Conservation (phyloP, 352 stramenopile genomes). For the Globisporangium paddicum region DNA sequence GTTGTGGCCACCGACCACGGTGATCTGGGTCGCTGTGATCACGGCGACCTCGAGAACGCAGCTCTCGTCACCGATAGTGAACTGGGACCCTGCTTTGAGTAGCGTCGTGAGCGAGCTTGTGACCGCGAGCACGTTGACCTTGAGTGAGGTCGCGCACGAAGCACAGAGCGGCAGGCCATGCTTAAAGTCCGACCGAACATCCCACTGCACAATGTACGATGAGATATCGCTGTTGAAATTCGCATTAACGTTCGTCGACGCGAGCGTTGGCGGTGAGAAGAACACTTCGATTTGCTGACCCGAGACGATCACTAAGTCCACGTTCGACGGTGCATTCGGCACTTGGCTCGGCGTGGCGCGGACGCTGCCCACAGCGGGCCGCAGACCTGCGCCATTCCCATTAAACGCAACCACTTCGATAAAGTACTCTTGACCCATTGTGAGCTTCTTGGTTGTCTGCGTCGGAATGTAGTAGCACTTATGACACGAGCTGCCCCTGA, state of each 20-base stretch:
- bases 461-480: constrained; percentile 73
- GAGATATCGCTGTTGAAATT: constrained; percentile 84
- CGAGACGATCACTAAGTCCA: constrained; percentile 86
- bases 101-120: constrained; percentile 25
- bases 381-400: constrained; percentile 54
- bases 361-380: constrained; percentile 23
- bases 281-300: constrained; percentile 86
- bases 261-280: constrained; percentile 75
- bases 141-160: constrained; percentile 40
- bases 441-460: constrained; percentile 48
- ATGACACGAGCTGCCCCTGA: constrained; percentile 36
- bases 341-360: constrained; percentile 75
- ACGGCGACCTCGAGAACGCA: constrained; percentile 41
- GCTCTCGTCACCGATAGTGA: constrained; percentile 47
- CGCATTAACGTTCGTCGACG: constrained; percentile 45
- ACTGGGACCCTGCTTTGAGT: constrained; percentile 26
- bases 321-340: constrained; percentile 82
- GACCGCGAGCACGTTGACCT: constrained; percentile 28
- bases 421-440: constrained; percentile 69
- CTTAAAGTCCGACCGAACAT: constrained; percentile 60
- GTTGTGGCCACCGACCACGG: constrained; percentile 24
- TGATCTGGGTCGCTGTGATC: constrained; percentile 17
- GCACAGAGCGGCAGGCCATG: constrained; percentile 51
- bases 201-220: constrained; percentile 89
- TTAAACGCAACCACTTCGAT: constrained; percentile 80